Evolutionary conservation across 306 rosid genomes (phyloP).

Genomic region (Acacia confusa): DNA sequence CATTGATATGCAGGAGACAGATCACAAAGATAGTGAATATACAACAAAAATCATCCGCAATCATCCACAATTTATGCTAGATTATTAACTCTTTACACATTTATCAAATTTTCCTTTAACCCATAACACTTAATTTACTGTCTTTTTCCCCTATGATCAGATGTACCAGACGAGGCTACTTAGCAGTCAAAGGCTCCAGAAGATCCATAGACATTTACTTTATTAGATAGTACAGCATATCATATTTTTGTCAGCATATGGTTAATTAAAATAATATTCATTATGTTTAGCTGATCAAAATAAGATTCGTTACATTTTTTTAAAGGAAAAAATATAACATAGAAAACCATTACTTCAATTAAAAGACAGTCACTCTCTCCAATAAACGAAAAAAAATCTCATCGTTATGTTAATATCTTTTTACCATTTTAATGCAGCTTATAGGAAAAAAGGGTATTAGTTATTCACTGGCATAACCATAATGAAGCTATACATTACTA

Average conservation of each 20-base stretch:
- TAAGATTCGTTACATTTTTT: background rate
- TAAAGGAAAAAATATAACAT: background rate
- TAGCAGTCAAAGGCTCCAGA: background rate
- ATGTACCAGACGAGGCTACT: background rate
- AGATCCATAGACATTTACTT: background rate
- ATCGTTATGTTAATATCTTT: no score
- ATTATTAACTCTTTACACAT: constrained; percentile 1
- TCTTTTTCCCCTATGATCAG: background rate
- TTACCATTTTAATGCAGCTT: no score
- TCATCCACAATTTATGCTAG: constrained; percentile 6
- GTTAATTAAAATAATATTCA: background rate
- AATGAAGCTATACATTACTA: no score
- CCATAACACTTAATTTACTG: background rate
- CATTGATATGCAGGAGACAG: no score
- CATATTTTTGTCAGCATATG: background rate
- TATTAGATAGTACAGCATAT: background rate
- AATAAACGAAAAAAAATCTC: background rate
- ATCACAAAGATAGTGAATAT: background rate
- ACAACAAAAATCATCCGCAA: background rate
- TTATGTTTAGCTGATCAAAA: background rate
- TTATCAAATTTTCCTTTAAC: background rate
- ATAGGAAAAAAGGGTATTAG: no score
- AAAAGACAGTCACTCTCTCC: background rate
- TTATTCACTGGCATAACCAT: no score
- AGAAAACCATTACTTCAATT: background rate